Conservation (phyloP, 257 asterid species). For the Datura wrightii region DNA sequence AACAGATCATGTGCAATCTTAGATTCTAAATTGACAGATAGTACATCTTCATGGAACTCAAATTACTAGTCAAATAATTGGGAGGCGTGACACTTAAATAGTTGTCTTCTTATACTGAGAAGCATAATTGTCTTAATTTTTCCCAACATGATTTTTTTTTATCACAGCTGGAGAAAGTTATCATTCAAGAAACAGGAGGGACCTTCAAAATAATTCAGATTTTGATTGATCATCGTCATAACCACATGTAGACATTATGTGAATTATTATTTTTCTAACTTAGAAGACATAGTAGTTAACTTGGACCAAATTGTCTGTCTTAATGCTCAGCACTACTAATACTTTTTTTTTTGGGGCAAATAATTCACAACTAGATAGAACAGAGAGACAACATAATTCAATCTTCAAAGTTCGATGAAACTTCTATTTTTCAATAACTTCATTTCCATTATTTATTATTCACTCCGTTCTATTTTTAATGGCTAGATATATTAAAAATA, state of each 20-base stretch:
- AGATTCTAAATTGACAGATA: not conserved
- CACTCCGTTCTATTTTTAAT: too few relatives aligned
- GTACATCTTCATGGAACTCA: not conserved
- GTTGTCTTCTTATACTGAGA: not conserved
- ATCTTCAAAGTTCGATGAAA: not conserved
- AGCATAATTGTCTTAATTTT: not conserved
- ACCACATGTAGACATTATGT: not conserved
- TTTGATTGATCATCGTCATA: not conserved
- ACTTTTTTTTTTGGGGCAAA: not conserved
- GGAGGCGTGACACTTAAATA: not conserved
- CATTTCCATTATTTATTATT: not conserved
- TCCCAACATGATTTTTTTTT: not conserved
- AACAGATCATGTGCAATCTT: not conserved
- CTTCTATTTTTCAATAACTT: not conserved
- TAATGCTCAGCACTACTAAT: not conserved
- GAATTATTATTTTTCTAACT: not conserved
- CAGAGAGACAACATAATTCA: not conserved
- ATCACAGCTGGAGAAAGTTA: not conserved
- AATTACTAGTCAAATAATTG: not conserved
- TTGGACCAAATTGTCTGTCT: not conserved
- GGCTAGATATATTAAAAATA: too few relatives aligned
- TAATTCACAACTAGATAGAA: not conserved
- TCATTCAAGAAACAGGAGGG: not conserved
- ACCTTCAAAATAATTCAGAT: not conserved
- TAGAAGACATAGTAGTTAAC: not conserved